Evolutionary conservation across 495 filamentous ascomycete genomes (phyloP), one percentile per base, ranked within the genome.

Genomic region (Oleoguttula mirabilis): DNA sequence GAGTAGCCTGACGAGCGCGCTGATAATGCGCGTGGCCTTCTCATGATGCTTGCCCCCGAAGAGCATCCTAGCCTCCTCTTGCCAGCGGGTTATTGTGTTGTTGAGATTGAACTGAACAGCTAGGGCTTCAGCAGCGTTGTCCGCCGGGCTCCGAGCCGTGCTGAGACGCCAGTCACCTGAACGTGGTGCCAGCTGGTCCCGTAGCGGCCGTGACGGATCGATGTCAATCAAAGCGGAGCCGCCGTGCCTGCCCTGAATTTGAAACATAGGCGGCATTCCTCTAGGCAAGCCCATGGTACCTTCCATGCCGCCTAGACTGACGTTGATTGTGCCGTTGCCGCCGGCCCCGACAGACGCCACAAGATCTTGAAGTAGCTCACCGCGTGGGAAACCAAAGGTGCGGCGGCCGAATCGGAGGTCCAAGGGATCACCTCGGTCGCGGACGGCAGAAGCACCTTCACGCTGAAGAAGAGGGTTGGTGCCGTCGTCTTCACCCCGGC

Each of bases 41-140:
- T 92, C 86, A 6, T 71, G 54, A 39, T 80, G 71, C 16, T 63
- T 68, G 30, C 59, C 60, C 35, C 80, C 81, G 60, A 86, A 96
- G 1, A 96, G 66, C 59, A 96, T 73, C 45, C 79, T 79, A 10
- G 87, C 82, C 62, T 96, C 90, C 52, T 94, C 84, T 51, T 82
- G 77, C 88, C 92, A 99, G 32, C 90, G 77, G 30, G 68, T 65
- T 30, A 63, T 65, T 10, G 88, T 95, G 2, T 71, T 65, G 23
- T 73, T 72, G 14, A 83, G 69, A 17, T 68, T 64, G 60, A 94
- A 94, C 25, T 74, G 67, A 11, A 84, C 76, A 10, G 82, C 76
- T 48, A 77, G 70, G 21, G 68, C 67, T 21, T 51, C 47, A 16
- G 47, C 45, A 17, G 16, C 30, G 15, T 10, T 32, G 12, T 32